A percentile compares a stretch with the other conserved stretches of the same genome.
phyloP scores from a whole-genome alignment of 495 filamentous ascomycete genomes.

The Darksidea phi region DNA sequence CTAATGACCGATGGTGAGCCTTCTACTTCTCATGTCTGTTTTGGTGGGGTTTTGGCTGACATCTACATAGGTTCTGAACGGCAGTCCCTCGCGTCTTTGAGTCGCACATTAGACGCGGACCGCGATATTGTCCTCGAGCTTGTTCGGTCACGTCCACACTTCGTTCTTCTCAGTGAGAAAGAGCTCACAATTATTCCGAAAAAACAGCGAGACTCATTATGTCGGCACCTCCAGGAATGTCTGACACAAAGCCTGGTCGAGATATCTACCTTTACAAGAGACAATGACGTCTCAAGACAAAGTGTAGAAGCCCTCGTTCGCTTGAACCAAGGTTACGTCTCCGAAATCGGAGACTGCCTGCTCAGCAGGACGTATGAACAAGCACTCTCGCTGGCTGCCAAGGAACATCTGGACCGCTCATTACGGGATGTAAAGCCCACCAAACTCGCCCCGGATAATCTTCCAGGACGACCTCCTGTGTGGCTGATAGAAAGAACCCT shows the following conservation, averaged over 20 bases:
- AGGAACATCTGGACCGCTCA: not conserved
- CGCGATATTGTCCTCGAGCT: not conserved
- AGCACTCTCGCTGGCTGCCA: not conserved
- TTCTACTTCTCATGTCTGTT: not conserved
- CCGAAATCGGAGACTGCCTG: slow-evolving; percentile 3
- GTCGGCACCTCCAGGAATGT: not conserved
- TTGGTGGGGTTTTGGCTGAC: not conserved
- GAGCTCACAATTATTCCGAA: slow-evolving; percentile 13
- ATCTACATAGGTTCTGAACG: slow-evolving; percentile 5
- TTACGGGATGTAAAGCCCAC: slow-evolving; percentile 1
- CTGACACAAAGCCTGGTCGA: not conserved
- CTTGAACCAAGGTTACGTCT: not conserved
- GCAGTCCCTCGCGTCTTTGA: slow-evolving; percentile 12
- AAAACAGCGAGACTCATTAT: slow-evolving; percentile 7
- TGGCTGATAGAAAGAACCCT: slow-evolving; percentile 11
- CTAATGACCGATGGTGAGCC: not conserved
- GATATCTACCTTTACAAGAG: slow-evolving; percentile 8
- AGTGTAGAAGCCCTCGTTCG: slow-evolving; percentile 9
- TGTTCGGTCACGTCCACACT: slow-evolving; percentile 1
- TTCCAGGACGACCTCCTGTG: slow-evolving; percentile 11
- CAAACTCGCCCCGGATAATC: not conserved
- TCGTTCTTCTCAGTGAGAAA: slow-evolving; percentile 18
- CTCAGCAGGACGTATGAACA: not conserved
- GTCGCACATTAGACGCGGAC: slow-evolving; percentile 9
- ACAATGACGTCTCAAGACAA: slow-evolving; percentile 21